phyloP scores from a whole-genome alignment of 495 filamentous ascomycete genomes.

The Xylaria curta region DNA sequence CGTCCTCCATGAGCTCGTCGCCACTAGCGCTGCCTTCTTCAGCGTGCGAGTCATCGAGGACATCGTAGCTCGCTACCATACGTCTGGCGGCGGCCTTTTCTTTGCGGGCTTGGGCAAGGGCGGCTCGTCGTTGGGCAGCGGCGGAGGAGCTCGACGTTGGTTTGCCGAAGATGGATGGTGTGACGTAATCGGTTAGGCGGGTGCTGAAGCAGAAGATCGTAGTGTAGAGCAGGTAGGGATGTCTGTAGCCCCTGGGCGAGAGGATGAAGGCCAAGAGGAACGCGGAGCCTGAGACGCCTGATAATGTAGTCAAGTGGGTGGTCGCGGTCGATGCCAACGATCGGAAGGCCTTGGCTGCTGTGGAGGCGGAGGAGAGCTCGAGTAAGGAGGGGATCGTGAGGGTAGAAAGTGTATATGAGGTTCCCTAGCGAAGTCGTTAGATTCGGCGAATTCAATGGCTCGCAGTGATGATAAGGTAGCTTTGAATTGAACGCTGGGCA shows the following conservation, averaged over 20 bases:
- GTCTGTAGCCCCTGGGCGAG: constrained; percentile 71
- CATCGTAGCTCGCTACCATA: constrained; percentile 70
- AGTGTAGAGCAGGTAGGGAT: constrained; percentile 88
- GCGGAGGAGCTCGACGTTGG: constrained; percentile 31
- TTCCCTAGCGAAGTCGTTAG: constrained; percentile 61
- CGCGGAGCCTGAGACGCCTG: constrained; percentile 64
- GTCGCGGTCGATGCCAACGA: constrained; percentile 65
- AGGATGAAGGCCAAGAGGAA: constrained; percentile 75
- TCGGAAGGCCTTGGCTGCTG: constrained; percentile 68
- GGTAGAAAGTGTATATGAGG: constrained; percentile 78
- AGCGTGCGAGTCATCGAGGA: constrained; percentile 58
- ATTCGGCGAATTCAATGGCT: background rate
- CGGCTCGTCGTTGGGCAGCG: constrained; percentile 34
- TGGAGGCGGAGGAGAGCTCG: constrained; percentile 72
- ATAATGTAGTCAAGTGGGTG: constrained; percentile 65
- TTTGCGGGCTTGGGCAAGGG: constrained; percentile 32
- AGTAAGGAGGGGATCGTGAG: constrained; percentile 78
- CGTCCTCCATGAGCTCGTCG: constrained; percentile 55
- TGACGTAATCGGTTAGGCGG: constrained; percentile 59
- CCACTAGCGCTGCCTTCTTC: constrained; percentile 56
- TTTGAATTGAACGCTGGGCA: constrained; percentile 21
- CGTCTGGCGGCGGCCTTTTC: constrained; percentile 37
- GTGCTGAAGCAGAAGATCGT: constrained; percentile 63
- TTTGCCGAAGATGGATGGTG: constrained; percentile 56
- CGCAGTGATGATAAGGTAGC: background rate